These are phyloP conservation scores for Xylaria curta DNA, from an alignment of 495 filamentous ascomycete species.

Conservation along the genomic window DNA sequence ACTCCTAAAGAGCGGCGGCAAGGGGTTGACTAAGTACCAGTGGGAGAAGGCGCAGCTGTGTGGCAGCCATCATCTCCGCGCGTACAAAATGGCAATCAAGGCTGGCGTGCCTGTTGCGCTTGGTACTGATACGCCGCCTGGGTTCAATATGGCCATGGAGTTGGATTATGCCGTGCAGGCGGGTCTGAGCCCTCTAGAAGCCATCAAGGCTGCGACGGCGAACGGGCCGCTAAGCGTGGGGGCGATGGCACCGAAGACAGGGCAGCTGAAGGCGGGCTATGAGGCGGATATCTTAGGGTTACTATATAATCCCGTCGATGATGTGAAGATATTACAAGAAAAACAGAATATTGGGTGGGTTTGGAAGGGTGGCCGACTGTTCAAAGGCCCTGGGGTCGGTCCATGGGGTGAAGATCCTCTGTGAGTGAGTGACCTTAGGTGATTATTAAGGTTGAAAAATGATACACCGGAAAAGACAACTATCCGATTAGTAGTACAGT, in stretches of 20 bases:
- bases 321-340: slow-evolving; percentile 51
- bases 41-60: slow-evolving; percentile 52
- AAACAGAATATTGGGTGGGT: slow-evolving; percentile 52
- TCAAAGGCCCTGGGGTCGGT: slow-evolving; percentile 48
- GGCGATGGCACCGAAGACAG: slow-evolving; percentile 52
- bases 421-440: background rate
- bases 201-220: slow-evolving; percentile 60
- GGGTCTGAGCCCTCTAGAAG: slow-evolving; percentile 57
- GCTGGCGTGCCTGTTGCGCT: slow-evolving; percentile 48
- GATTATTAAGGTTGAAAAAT: background rate
- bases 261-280: slow-evolving; percentile 55
- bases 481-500: background rate
- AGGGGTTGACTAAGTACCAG: slow-evolving; percentile 40
- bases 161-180: slow-evolving; percentile 56
- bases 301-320: slow-evolving; percentile 50
- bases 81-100: slow-evolving; percentile 54
- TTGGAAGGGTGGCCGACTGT: slow-evolving; percentile 54
- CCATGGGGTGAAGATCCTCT: slow-evolving; percentile 45
- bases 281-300: slow-evolving; percentile 59
- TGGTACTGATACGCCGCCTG: slow-evolving; percentile 53
- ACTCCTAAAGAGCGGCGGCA: slow-evolving; percentile 39
- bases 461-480: background rate
- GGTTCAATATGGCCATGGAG: slow-evolving; percentile 55
- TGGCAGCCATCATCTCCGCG: slow-evolving; percentile 40
- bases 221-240: slow-evolving; percentile 54